Percentiles rank a stretch among this genome's conserved stretches.
Conservation (phyloP, 179 eudicot species). For the Pouteria campechiana region DNA sequence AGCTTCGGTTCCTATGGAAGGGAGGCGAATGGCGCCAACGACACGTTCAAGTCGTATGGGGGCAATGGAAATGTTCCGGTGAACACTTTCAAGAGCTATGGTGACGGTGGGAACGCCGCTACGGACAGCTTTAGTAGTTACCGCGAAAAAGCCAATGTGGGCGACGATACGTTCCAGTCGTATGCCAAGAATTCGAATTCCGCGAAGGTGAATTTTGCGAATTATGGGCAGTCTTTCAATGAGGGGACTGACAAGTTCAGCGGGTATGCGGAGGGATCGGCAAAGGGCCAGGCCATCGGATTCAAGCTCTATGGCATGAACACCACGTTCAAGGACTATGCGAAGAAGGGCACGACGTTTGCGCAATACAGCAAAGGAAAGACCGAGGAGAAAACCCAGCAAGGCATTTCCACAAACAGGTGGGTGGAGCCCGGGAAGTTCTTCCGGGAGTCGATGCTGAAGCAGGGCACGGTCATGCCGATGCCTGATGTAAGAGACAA, state of each 20-base stretch:
- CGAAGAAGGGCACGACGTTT: conserved; percentile 42
- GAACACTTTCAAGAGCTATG: conserved; percentile 52
- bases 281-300: conserved; percentile 25
- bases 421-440: conserved; percentile 83
- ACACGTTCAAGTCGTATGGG: conserved; percentile 51
- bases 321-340: conserved; percentile 57
- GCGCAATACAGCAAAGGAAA: conserved; percentile 20
- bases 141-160: conserved; percentile 24
- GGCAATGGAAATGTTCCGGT: conserved; percentile 40
- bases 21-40: conserved; percentile 30
- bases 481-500: conserved; percentile 79
- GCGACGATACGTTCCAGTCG: conserved; percentile 34
- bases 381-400: background rate
- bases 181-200: conserved; percentile 49
- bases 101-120: conserved; percentile 38
- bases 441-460: conserved; percentile 48
- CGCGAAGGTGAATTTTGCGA: conserved; percentile 36
- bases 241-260: conserved; percentile 54
- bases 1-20: conserved; percentile 39
- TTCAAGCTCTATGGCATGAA: conserved; percentile 48
- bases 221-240: conserved; percentile 52
- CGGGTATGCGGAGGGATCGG: conserved; percentile 52
- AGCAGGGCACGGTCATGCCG: conserved; percentile 48
- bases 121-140: conserved; percentile 36
- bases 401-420: conserved; percentile 27